These are phyloP conservation scores for Orbilia brochopaga DNA, from an alignment of 2,329 filamentous ascomycete genomes.

Conservation along the genomic window DNA sequence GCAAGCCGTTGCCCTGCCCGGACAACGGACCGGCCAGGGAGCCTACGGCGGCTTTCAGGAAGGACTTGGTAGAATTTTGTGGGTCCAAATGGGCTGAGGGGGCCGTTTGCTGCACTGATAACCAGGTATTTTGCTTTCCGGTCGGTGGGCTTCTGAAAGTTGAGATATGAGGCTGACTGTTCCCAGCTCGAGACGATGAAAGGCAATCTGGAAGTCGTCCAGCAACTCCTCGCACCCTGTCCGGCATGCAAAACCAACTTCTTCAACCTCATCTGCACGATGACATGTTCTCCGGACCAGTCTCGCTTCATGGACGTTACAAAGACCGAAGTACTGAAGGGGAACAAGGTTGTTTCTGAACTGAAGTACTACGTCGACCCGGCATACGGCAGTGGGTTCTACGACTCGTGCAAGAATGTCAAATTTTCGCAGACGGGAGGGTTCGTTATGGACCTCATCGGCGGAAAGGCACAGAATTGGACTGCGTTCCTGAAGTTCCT, in stretches of 20 bases:
- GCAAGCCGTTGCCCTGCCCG: constrained; percentile 85
- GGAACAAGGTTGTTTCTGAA: constrained; percentile 77
- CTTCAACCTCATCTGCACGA: constrained; percentile 97
- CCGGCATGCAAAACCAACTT: constrained; percentile 98
- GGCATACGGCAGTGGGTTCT: constrained; percentile 85
- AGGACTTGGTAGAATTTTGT: constrained; percentile 82
- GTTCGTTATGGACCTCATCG: constrained; percentile 93
- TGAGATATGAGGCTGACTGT: constrained; percentile 17
- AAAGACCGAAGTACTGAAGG: constrained; percentile 65
- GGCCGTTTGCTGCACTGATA: constrained; percentile 80
- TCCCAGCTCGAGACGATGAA: constrained; percentile 76
- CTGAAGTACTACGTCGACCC: constrained; percentile 87
- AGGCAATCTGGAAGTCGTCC: constrained; percentile 82
- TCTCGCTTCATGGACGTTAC: constrained; percentile 95
- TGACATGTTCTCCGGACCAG: constrained; percentile 96
- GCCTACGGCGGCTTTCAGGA: constrained; percentile 73
- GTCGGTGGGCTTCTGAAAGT: constrained; percentile 1
- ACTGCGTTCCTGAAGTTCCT: constrained; percentile 86
- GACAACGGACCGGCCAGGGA: constrained; percentile 83
- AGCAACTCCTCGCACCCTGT: constrained; percentile 87
- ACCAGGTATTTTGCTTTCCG: constrained; percentile 67
- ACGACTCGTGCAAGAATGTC: constrained; percentile 97
- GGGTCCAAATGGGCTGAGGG: constrained; percentile 83
- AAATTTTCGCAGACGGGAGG: constrained; percentile 95
- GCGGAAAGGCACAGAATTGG: constrained; percentile 91